These are phyloP conservation scores for Cytospora schulzeri DNA, from an alignment of 2,329 filamentous ascomycete species.

Conservation along the genomic window DNA sequence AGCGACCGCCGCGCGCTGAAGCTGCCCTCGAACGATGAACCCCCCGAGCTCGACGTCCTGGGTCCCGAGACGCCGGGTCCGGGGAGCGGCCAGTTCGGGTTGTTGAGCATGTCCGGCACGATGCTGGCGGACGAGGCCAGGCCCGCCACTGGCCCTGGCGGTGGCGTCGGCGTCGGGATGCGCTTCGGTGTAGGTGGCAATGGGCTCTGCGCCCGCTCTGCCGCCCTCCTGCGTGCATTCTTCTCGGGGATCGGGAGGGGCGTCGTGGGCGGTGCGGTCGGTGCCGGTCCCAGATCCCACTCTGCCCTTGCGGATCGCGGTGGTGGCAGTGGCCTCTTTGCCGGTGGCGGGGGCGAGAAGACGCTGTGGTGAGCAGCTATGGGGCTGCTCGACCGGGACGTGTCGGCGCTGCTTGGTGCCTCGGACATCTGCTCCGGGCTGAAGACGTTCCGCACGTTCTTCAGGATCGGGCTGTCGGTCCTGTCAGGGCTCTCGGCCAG, in stretches of 20 bases:
- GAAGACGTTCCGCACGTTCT: neutral
- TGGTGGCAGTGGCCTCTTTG: neutral
- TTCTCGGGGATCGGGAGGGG: conserved; percentile 24
- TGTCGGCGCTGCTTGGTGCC: conserved; percentile 11
- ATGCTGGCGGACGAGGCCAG: conserved; percentile 22
- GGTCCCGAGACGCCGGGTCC: no score
- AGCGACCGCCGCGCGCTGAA: conserved; percentile 11
- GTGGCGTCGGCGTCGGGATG: neutral
- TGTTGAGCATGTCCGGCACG: conserved; percentile 10
- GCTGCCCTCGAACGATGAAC: neutral
- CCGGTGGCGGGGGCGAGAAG: conserved; percentile 25
- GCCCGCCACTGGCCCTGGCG: conserved; percentile 19
- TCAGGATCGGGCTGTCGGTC: conserved; percentile 22
- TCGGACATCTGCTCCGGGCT: conserved; percentile 7
- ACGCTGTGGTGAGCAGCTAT: conserved; percentile 18
- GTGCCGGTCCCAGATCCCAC: conserved; percentile 23
- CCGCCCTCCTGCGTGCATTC: conserved; percentile 7
- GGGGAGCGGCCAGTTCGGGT: conserved; percentile 27
- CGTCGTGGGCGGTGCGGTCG: conserved; percentile 19
- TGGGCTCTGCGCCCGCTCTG: no score
- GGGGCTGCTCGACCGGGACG: conserved; percentile 18
- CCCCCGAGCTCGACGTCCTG: neutral
- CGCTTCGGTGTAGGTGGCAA: neutral
- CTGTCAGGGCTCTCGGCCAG: conserved; percentile 12
- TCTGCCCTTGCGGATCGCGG: conserved; percentile 5